phyloP scores from a whole-genome alignment of 1,284 basidiomycete genomes.

The Cutaneotrichosporon daszewskae region DNA sequence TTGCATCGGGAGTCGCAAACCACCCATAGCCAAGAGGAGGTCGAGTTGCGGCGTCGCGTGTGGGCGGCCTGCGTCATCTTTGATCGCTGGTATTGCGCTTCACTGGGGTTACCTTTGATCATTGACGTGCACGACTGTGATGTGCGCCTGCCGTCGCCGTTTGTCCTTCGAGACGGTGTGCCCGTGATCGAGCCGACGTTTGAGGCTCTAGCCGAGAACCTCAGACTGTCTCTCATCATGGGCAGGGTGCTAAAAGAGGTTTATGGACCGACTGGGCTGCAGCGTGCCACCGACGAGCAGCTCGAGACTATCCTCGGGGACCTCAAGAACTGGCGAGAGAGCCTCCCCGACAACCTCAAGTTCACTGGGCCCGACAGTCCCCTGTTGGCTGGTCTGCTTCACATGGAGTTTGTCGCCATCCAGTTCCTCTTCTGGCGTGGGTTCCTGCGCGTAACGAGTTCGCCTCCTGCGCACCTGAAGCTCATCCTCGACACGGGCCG shows the following conservation, averaged over 20 bases:
- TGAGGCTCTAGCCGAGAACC: slow-evolving; percentile 58
- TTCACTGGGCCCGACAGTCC: slow-evolving; percentile 63
- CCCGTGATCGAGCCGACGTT: slow-evolving; percentile 23
- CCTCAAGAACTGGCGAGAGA: slow-evolving; percentile 62
- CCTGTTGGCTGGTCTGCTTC: slow-evolving; percentile 59
- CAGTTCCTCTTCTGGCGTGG: slow-evolving; percentile 73
- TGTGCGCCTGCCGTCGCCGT: slow-evolving; percentile 66
- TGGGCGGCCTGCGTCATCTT: slow-evolving; percentile 88
- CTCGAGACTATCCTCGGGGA: slow-evolving; percentile 64
- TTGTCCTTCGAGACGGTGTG: slow-evolving; percentile 51
- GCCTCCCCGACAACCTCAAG: slow-evolving; percentile 66
- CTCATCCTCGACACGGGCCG: slow-evolving; percentile 72
- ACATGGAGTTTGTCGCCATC: slow-evolving; percentile 77
- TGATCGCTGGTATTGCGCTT: slow-evolving; percentile 66
- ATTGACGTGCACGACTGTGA: slow-evolving; percentile 92
- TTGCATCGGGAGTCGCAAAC: slow-evolving; percentile 60
- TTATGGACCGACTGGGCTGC: slow-evolving; percentile 73
- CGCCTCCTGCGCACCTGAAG: slow-evolving; percentile 74
- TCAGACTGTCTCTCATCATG: slow-evolving; percentile 77
- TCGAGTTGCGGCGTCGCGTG: slow-evolving; percentile 74
- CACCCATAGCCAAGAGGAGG: slow-evolving; percentile 46
- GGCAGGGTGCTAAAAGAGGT: slow-evolving; percentile 86
- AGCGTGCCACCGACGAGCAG: slow-evolving; percentile 70
- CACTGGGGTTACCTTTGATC: slow-evolving; percentile 59
- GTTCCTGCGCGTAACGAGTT: slow-evolving; percentile 89